These are phyloP conservation scores for Knoxia roxburghii DNA, from an alignment of 257 asterid genomes.

Conservation along the genomic window DNA sequence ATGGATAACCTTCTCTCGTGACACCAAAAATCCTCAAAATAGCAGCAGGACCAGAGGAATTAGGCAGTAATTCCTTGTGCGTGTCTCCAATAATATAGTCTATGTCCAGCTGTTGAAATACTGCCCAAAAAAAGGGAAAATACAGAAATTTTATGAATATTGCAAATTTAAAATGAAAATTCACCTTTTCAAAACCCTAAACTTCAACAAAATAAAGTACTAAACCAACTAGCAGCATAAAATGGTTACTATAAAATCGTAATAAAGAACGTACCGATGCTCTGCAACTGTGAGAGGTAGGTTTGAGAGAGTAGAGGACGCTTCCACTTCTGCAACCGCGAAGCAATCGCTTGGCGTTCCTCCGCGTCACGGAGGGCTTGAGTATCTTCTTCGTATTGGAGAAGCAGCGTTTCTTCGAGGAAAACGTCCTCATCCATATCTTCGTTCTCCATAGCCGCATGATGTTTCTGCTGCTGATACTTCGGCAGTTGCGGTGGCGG, in stretches of 20 bases:
- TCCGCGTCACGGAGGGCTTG: constrained; percentile 41
- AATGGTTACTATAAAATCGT: constrained; percentile 6
- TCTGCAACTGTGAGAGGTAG: constrained; percentile 43
- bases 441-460: constrained; percentile 64
- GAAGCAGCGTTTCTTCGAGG: constrained; percentile 65
- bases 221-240: constrained; percentile 5
- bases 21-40: constrained; percentile 88
- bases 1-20: constrained; percentile 67
- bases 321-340: constrained; percentile 70
- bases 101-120: constrained; percentile 91
- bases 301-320: constrained; percentile 60
- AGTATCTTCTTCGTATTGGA: constrained; percentile 50
- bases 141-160: constrained; percentile 8
- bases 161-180: not conserved
- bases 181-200: constrained; percentile 16
- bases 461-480: constrained; percentile 49
- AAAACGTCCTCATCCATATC: constrained; percentile 74
- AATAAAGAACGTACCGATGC: constrained; percentile 41
- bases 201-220: constrained; percentile 4
- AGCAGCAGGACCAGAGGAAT: constrained; percentile 74
- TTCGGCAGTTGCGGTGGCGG: constrained; percentile 35
- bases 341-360: constrained; percentile 49
- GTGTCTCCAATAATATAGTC: constrained; percentile 79
- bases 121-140: constrained; percentile 27
- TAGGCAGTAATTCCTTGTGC: constrained; percentile 66